These are phyloP conservation scores for Escallonia rubra DNA, from an alignment of 129 eudicot species.

Conservation along the genomic window DNA sequence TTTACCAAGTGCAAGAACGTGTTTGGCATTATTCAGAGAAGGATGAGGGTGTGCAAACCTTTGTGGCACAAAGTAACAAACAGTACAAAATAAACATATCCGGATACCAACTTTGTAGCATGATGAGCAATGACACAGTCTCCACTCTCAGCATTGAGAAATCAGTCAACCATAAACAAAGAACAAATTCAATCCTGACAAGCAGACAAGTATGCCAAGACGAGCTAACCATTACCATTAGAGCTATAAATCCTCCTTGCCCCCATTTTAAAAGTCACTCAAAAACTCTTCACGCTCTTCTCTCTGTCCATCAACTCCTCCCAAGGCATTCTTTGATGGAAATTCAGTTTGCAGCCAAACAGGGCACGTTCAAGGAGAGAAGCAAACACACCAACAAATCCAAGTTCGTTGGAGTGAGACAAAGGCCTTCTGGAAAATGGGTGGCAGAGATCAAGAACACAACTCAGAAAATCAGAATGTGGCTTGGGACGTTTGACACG, in stretches of 20 bases:
- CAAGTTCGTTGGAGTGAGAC: constrained; percentile 61
- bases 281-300: not conserved
- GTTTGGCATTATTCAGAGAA: not conserved
- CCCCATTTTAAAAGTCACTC: constrained; percentile 22
- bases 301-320: not conserved
- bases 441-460: constrained; percentile 75
- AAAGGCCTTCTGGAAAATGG: constrained; percentile 68
- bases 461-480: constrained; percentile 69
- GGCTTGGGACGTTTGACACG: constrained; percentile 72
- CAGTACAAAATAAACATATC: constrained; percentile 12
- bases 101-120: not conserved
- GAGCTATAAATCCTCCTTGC: constrained; percentile 22
- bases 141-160: constrained; percentile 42
- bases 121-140: constrained; percentile 17
- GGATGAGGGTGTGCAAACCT: not conserved
- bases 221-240: constrained; percentile 24
- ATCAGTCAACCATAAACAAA: constrained; percentile 45
- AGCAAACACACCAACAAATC: constrained; percentile 15
- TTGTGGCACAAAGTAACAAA: not conserved
- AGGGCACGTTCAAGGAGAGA: constrained; percentile 3
- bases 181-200: constrained; percentile 23
- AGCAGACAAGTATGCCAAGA: constrained; percentile 7
- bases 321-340: constrained; percentile 19
- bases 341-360: constrained; percentile 30
- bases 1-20: not conserved